These are phyloP conservation scores for Taxillus chinensis DNA, from an alignment of 164 flowering plant genomes.

Conservation along the genomic window DNA sequence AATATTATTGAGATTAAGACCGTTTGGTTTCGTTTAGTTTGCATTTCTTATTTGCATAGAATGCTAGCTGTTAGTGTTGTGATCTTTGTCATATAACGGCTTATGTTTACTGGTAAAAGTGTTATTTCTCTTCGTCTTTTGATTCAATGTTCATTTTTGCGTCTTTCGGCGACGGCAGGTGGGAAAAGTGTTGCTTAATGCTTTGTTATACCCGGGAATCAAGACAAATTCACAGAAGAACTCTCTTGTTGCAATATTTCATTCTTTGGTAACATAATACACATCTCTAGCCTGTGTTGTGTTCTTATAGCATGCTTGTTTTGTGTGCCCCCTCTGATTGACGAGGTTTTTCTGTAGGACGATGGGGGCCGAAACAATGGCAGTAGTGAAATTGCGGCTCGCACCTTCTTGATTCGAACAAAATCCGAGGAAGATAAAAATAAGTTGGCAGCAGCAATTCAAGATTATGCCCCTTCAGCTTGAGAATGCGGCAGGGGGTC, in stretches of 20 bases:
- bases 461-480: constrained; percentile 51
- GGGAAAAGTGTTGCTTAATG: constrained; percentile 83
- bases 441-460: constrained; percentile 49
- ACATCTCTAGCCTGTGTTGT: not conserved
- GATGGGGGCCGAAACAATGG: constrained; percentile 37
- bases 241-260: constrained; percentile 77
- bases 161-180: constrained; percentile 40
- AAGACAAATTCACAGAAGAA: constrained; percentile 77
- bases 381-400: constrained; percentile 37
- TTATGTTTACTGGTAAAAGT: too few relatives aligned
- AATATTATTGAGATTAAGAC: too few relatives aligned
- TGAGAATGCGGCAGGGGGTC: constrained; percentile 10
- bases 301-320: not conserved
- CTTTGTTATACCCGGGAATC: constrained; percentile 84
- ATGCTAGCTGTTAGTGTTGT: too few relatives aligned
- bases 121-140: too few relatives aligned
- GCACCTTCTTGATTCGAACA: constrained; percentile 67
- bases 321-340: not conserved
- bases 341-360: constrained; percentile 15
- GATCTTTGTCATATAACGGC: too few relatives aligned
- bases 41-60: too few relatives aligned
- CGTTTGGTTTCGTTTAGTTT: too few relatives aligned
- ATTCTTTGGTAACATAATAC: constrained; percentile 54
- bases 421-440: constrained; percentile 73
- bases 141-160: not conserved